These are phyloP conservation scores for Aspergillus pseudotamarii DNA, from an alignment of 2,329 filamentous ascomycete species.

Conservation along the genomic window DNA sequence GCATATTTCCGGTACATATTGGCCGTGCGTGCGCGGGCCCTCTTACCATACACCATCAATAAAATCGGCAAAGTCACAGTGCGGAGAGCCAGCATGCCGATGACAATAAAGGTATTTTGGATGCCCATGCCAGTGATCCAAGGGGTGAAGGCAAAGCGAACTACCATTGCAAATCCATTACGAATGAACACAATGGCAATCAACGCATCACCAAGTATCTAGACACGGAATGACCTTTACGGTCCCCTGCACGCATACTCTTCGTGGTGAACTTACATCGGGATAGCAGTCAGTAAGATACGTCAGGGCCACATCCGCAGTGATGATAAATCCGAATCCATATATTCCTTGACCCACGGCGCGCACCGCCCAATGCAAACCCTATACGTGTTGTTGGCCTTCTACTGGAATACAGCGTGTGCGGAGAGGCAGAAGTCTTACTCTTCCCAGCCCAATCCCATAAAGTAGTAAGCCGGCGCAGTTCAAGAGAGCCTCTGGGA, in stretches of 20 bases:
- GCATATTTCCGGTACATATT: constrained; percentile 17
- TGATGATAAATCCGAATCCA: constrained; percentile 8
- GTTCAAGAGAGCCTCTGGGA: constrained; percentile 29
- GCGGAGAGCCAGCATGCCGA: constrained; percentile 17
- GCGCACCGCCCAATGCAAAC: constrained; percentile 49
- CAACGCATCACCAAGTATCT: constrained; percentile 53
- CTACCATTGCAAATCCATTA: constrained; percentile 47
- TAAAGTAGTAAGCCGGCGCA: neutral
- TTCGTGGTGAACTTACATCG: neutral
- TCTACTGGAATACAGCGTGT: neutral
- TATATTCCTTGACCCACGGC: constrained; percentile 37
- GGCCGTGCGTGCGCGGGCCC: constrained; percentile 21
- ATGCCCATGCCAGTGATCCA: constrained; percentile 43
- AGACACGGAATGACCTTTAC: neutral
- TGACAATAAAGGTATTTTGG: constrained; percentile 25
- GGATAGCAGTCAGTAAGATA: constrained; percentile 35
- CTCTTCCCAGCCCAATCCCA: neutral
- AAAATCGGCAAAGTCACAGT: constrained; percentile 23
- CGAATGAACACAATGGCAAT: constrained; percentile 50
- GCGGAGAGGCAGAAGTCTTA: neutral
- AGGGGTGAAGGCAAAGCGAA: constrained; percentile 50
- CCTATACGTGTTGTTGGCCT: constrained; percentile 22
- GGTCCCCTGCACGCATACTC: fast-evolving
- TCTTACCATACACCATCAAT: constrained; percentile 29
- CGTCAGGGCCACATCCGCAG: constrained; percentile 4